Evolutionary conservation across 2,329 filamentous ascomycete genomes (phyloP), one percentile per base, ranked within the genome.

Genomic region (Periconia digitata): DNA sequence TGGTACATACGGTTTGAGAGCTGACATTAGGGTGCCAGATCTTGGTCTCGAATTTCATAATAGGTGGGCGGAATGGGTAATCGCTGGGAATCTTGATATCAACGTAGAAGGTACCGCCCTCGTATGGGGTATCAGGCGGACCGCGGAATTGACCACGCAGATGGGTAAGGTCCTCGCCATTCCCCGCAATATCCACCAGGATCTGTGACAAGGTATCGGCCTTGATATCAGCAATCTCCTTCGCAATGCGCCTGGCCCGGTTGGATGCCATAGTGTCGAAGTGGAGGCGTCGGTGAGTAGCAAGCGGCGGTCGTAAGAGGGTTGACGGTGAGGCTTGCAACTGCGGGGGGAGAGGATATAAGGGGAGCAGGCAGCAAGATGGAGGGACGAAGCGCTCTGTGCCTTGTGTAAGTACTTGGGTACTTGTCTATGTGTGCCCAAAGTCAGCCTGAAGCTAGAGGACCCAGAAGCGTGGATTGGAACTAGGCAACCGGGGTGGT

Each of bases 11-110:
- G 35, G 92, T 96, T 69, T 94, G 88, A 64, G 88, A 92, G 79
- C 89, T 95, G 74, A 99, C 84, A 67, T 99, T 99, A 27, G 94
- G 94, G 71, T 99, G 94, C 92, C 92, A 99, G 60, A 97, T 87
- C 72, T 87, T 92, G 55, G 94, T 99, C 56, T 87, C 83, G 67
- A 97, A 97, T 62, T 84, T 87, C 87, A 99, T 97, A 50, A 83
- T 72, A 4, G 94, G 94, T 3, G 92, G 90, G 60, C 91, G 88
- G 76, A 99, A 99, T 0, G 94, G 94, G 66, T 99, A 99, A 59
- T 89, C 88, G 53, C 82, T 82, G 0, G 92, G 92, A 44, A 99
- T 94, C 62, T 81, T 82, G 62, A 99, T 94, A 64, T 96, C 89
- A 58, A 99, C 84, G 15, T 81, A 73, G 70, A 85, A 99, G 22